phyloP scores from a whole-genome alignment of 2,329 filamentous ascomycete species.

The Diaporthe vexans region DNA sequence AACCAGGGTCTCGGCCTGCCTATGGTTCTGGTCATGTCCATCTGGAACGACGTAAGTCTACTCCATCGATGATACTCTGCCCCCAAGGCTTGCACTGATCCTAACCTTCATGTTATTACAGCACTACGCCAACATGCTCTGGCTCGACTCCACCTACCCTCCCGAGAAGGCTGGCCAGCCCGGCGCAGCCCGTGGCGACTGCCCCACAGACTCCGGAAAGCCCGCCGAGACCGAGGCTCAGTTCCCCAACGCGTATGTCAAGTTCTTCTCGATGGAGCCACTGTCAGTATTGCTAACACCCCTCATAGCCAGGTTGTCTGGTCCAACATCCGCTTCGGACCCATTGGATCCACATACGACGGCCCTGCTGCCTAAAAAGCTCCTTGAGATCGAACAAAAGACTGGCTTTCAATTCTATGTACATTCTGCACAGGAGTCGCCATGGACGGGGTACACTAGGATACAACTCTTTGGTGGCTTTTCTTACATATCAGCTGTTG shows the following conservation, averaged over 20 bases:
- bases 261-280: background rate
- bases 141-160: constrained; percentile 71
- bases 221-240: constrained; percentile 54
- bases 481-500: constrained; percentile 12
- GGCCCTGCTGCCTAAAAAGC: background rate
- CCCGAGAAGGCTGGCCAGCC: constrained; percentile 57
- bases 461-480: background rate
- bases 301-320: constrained; percentile 43
- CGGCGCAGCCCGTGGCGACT: constrained; percentile 60
- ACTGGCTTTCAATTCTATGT: constrained; percentile 13
- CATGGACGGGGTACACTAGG: background rate
- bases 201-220: constrained; percentile 55
- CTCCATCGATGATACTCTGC: background rate
- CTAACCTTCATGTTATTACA: background rate
- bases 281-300: background rate
- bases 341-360: constrained; percentile 46
- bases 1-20: constrained; percentile 64
- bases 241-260: constrained; percentile 40
- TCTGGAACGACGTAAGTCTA: constrained; percentile 66
- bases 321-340: constrained; percentile 46
- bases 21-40: constrained; percentile 74
- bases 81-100: background rate
- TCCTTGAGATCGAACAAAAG: background rate
- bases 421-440: constrained; percentile 15
- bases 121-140: constrained; percentile 72